Percentiles rank a stretch among this genome's conserved stretches.
Evolutionary conservation across 306 rosid genomes (phyloP).

Genomic region (Prunus armeniaca): DNA sequence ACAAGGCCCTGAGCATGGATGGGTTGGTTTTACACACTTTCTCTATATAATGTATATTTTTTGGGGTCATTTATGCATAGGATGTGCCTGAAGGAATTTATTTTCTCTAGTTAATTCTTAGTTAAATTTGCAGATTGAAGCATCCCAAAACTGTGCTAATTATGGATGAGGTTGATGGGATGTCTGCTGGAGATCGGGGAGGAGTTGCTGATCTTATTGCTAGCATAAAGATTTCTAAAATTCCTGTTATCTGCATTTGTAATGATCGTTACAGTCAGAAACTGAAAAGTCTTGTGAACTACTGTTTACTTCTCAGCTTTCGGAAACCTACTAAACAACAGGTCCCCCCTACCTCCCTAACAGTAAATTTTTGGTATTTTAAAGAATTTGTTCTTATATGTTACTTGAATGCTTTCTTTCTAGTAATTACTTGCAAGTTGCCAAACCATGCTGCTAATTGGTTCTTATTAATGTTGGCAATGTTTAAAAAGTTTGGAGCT

Average conservation of each 20-base stretch:
- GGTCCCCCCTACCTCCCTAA: slow-evolving; percentile 35
- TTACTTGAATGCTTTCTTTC: not conserved
- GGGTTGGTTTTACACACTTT: slow-evolving; percentile 43
- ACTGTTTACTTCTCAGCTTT: slow-evolving; percentile 83
- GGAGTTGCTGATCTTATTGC: slow-evolving; percentile 95
- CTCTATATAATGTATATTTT: not conserved
- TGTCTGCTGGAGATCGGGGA: slow-evolving; percentile 99
- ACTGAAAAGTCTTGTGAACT: slow-evolving; percentile 89
- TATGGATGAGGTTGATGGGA: slow-evolving; percentile 99
- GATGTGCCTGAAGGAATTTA: slow-evolving; percentile 12
- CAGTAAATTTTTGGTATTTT: not conserved
- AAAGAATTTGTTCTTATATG: slow-evolving; percentile 8
- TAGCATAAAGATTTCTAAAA: slow-evolving; percentile 83
- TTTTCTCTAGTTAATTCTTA: slow-evolving; percentile 12
- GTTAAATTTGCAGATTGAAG: slow-evolving; percentile 58
- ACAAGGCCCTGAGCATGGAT: slow-evolving; percentile 54
- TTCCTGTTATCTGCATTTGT: slow-evolving; percentile 96
- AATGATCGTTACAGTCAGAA: slow-evolving; percentile 98
- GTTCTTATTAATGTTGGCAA: slow-evolving; percentile 6
- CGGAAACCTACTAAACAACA: slow-evolving; percentile 95
- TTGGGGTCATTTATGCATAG: slow-evolving; percentile 22
- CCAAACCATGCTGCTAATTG: not conserved
- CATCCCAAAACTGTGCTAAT: slow-evolving; percentile 76
- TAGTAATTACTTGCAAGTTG: not conserved
- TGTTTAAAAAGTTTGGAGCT: not conserved